phyloP scores from a whole-genome alignment of 2,329 filamentous ascomycete genomes.

The Alternaria sp. region DNA sequence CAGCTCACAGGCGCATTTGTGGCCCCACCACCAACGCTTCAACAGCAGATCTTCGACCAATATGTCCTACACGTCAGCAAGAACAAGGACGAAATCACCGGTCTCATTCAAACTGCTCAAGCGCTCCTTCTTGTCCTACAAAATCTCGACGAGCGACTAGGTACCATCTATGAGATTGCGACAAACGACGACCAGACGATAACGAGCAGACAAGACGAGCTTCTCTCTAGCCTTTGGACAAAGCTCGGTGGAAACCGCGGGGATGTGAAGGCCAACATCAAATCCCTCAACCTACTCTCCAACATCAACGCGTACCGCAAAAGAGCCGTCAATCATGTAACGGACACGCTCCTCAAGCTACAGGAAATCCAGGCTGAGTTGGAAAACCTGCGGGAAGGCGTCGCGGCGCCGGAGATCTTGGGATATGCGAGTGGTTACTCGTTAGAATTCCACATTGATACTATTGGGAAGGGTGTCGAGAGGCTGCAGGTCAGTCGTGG shows the following conservation, averaged over 20 bases:
- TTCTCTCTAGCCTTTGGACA: constrained; percentile 77
- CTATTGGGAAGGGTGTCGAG: constrained; percentile 76
- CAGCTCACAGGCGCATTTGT: constrained; percentile 67
- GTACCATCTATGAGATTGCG: constrained; percentile 74
- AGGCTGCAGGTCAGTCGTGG: constrained; percentile 72
- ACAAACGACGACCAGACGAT: constrained; percentile 69
- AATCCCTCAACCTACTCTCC: constrained; percentile 70
- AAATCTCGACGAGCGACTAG: constrained; percentile 74
- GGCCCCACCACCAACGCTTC: constrained; percentile 30
- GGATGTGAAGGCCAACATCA: constrained; percentile 67
- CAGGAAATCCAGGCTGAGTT: constrained; percentile 76
- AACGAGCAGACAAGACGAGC: constrained; percentile 68
- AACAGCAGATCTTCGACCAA: constrained; percentile 71
- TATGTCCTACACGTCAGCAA: constrained; percentile 77
- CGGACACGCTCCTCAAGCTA: constrained; percentile 74
- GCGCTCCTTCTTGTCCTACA: constrained; percentile 71
- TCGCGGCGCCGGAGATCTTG: constrained; percentile 71
- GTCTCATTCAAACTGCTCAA: constrained; percentile 75
- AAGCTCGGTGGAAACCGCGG: constrained; percentile 74
- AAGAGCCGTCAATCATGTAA: constrained; percentile 73
- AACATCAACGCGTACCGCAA: constrained; percentile 73
- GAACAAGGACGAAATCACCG: constrained; percentile 73
- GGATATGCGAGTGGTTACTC: constrained; percentile 65
- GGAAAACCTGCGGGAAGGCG: constrained; percentile 75
- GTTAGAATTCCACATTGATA: constrained; percentile 77